Conservation (phyloP, 495 filamentous ascomycete species). For the Penicillium simplicissimum region DNA sequence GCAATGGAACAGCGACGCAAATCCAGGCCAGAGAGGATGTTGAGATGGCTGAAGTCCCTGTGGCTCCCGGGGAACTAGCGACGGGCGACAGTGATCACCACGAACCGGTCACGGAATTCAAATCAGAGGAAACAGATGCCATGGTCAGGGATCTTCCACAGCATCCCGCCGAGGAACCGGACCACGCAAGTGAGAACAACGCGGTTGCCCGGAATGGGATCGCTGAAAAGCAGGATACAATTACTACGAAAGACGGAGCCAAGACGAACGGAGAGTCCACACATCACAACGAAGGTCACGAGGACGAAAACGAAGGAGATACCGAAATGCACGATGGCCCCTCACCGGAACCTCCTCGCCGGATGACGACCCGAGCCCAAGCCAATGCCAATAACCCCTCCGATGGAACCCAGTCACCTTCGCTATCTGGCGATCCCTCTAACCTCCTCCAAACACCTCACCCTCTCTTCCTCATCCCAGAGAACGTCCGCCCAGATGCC, state of each 20-base stretch:
- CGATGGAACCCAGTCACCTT: slow-evolving; percentile 38
- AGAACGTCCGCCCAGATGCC: slow-evolving; percentile 67
- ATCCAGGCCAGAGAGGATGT: slow-evolving; percentile 31
- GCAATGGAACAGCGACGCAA: slow-evolving; percentile 11
- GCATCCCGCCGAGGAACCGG: slow-evolving; percentile 25
- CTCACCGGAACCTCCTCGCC: slow-evolving; percentile 51
- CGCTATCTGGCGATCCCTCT: slow-evolving; percentile 50
- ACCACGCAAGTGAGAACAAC: slow-evolving; percentile 18
- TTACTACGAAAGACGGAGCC: slow-evolving; percentile 15
- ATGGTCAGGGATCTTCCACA: slow-evolving; percentile 41
- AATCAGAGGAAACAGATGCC: slow-evolving; percentile 45
- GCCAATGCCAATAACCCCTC: slow-evolving; percentile 52
- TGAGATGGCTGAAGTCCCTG: slow-evolving; percentile 46
- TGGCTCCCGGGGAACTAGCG: slow-evolving; percentile 5
- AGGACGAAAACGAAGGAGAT: slow-evolving; percentile 33
- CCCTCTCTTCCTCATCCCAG: slow-evolving; percentile 79
- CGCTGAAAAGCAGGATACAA: slow-evolving; percentile 11
- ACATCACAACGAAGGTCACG: slow-evolving; percentile 1
- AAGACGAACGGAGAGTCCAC: slow-evolving; percentile 6
- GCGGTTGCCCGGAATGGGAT: background rate
- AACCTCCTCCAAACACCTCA: slow-evolving; percentile 63
- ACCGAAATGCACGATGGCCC: slow-evolving; percentile 43
- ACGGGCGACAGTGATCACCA: background rate
- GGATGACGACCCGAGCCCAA: slow-evolving; percentile 70
- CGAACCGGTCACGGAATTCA: slow-evolving; percentile 30